These are phyloP conservation scores for Hansenula lynferdii DNA, from an alignment of 1,139 yeast genomes.

Conservation along the genomic window DNA sequence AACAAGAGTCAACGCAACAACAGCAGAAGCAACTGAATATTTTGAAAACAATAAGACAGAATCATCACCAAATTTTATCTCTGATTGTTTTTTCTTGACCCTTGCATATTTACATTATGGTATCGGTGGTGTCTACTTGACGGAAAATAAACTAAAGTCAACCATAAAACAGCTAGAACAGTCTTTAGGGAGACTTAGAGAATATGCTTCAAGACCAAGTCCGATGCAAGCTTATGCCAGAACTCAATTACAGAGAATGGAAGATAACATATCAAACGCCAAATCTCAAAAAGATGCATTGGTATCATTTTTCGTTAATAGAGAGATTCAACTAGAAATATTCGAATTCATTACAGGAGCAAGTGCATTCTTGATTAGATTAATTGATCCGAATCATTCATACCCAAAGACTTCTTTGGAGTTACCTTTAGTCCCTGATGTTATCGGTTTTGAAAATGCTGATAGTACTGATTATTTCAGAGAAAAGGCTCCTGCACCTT, in stretches of 20 bases:
- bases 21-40: slow-evolving; percentile 60
- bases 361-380: slow-evolving; percentile 62
- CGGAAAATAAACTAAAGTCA: slow-evolving; percentile 38
- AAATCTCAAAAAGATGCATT: slow-evolving; percentile 49
- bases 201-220: slow-evolving; percentile 19
- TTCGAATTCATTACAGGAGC: slow-evolving; percentile 78
- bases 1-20: slow-evolving; percentile 75
- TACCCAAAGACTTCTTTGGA: slow-evolving; percentile 53
- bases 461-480: slow-evolving; percentile 69
- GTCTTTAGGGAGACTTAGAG: slow-evolving; percentile 44
- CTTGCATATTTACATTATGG: slow-evolving; percentile 85
- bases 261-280: slow-evolving; percentile 33
- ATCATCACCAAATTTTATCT: slow-evolving; percentile 64
- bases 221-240: slow-evolving; percentile 27
- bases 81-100: slow-evolving; percentile 81
- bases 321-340: slow-evolving; percentile 54
- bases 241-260: slow-evolving; percentile 42
- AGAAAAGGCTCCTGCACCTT: slow-evolving; percentile 65
- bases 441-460: slow-evolving; percentile 51
- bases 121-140: slow-evolving; percentile 68
- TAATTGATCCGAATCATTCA: slow-evolving; percentile 64
- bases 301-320: slow-evolving; percentile 54
- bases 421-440: slow-evolving; percentile 59
- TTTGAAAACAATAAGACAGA: slow-evolving; percentile 32
- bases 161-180: slow-evolving; percentile 48